A percentile compares a stretch with the other conserved stretches of the same genome.
Conservation (phyloP, 2,329 filamentous ascomycete genomes). For the Ophiostoma novo-ulmi region DNA sequence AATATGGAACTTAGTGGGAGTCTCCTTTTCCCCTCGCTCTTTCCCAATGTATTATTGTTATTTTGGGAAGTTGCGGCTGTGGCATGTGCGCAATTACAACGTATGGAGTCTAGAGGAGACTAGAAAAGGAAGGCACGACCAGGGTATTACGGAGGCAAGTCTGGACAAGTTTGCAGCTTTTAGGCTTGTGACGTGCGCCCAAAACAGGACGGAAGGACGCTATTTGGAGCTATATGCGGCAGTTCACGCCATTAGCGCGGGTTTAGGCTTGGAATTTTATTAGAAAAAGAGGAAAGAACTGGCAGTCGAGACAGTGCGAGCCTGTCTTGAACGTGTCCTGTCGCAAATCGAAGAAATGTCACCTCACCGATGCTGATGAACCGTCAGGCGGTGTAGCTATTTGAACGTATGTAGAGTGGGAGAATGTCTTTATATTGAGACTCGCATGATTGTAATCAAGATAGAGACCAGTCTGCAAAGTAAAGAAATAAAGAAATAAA, state of each 20-base stretch:
- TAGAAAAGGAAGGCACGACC: background rate
- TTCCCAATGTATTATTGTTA: background rate
- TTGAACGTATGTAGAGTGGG: background rate
- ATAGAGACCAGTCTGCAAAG: background rate
- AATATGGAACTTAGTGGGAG: background rate
- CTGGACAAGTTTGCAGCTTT: background rate
- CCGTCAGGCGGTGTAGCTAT: background rate
- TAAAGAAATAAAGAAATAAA: too few relatives aligned
- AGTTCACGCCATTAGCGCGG: slow-evolving; percentile 20
- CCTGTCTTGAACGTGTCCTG: background rate
- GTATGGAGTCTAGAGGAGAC: background rate
- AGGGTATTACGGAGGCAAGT: slow-evolving; percentile 3
- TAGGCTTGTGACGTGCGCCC: background rate
- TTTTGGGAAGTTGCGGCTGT: slow-evolving; percentile 21
- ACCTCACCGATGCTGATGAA: background rate
- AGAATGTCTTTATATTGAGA: background rate
- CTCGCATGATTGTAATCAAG: background rate
- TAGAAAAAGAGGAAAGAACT: background rate
- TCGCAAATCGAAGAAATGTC: background rate
- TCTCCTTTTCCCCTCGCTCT: slow-evolving; percentile 15
- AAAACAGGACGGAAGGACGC: background rate
- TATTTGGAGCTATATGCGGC: slow-evolving; percentile 15
- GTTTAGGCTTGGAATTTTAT: background rate
- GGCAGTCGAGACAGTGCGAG: background rate
- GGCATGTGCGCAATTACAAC: slow-evolving; percentile 21